These are phyloP conservation scores for Colletotrichum cuscutae DNA, from an alignment of 2,329 filamentous ascomycete species.

Conservation along the genomic window DNA sequence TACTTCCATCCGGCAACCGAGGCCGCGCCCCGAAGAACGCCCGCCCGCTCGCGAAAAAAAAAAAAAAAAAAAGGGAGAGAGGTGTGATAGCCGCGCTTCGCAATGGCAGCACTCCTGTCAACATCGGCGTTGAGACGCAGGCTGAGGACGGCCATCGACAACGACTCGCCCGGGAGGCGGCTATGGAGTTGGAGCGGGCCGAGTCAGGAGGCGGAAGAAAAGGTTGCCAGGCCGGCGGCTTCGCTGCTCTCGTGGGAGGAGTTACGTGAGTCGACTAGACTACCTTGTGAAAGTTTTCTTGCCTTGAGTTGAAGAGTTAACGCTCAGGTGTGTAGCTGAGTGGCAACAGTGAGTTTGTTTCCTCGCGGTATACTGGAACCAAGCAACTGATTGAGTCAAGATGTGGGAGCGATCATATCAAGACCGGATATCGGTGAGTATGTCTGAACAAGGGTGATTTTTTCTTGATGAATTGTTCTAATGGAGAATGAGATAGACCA, in stretches of 20 bases:
- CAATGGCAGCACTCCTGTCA: conserved; percentile 13
- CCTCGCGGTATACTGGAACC: too few species aligned
- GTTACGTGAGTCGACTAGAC: conserved; percentile 1
- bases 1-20: not conserved
- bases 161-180: not conserved
- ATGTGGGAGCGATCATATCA: conserved; percentile 28
- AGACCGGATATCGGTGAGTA: conserved; percentile 23
- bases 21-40: not conserved
- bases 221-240: too few species aligned
- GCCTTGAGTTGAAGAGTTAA: not conserved
- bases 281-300: too few species aligned
- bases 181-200: not conserved
- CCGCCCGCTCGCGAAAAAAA: too few species aligned
- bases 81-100: too few species aligned
- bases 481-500: not conserved
- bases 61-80: too few species aligned
- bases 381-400: not conserved
- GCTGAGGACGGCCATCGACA: conserved; percentile 9
- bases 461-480: not conserved
- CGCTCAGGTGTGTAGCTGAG: not conserved
- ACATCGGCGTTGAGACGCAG: conserved; percentile 12
- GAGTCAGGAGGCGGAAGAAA: not conserved
- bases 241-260: conserved; percentile 15
- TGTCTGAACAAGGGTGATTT: not conserved
- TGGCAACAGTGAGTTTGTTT: conserved; percentile 26